Evolutionary conservation across 2,329 filamentous ascomycete species (phyloP).

Genomic region (Scopulariopsis brevicaulis): DNA sequence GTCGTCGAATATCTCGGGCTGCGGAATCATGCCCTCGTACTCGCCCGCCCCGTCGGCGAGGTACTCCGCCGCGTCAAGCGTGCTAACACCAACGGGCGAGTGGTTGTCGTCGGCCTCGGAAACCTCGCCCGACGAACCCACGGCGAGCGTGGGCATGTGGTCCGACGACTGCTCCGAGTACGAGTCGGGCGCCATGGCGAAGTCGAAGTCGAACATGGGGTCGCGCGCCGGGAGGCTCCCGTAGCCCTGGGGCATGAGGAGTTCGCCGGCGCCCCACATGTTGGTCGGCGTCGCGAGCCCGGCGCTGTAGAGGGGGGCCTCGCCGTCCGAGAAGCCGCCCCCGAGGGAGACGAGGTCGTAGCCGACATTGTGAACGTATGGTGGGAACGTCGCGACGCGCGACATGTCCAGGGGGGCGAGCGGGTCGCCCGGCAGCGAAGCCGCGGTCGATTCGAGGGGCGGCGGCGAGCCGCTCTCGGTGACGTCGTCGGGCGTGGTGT

Average conservation of each 20-base stretch:
- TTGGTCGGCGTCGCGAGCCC: conserved; percentile 41
- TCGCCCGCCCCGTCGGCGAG: not conserved
- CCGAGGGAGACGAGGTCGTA: conserved; percentile 41
- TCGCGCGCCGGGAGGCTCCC: not conserved
- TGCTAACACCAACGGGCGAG: not conserved
- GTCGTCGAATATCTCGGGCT: conserved; percentile 28
- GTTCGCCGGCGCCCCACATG: conserved; percentile 19
- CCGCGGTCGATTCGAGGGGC: conserved; percentile 34
- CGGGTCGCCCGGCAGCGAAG: conserved; percentile 34
- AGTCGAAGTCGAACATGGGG: not conserved
- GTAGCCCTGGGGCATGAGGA: conserved; percentile 11
- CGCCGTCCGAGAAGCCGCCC: conserved; percentile 34
- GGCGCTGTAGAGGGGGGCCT: conserved; percentile 50
- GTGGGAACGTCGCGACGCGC: conserved; percentile 33
- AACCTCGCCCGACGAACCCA: conserved; percentile 50
- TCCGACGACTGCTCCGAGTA: conserved; percentile 31
- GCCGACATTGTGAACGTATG: conserved; percentile 29
- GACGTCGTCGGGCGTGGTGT: conserved; percentile 1
- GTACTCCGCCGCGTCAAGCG: not conserved
- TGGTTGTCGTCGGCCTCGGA: conserved; percentile 51
- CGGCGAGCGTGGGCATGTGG: conserved; percentile 14
- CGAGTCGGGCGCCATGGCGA: not conserved
- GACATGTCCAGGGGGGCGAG: conserved; percentile 43
- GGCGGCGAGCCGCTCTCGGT: conserved; percentile 46
- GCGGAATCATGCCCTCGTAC: conserved; percentile 13